Evolutionary conservation across 2,329 filamentous ascomycete genomes (phyloP), one percentile per base, ranked within the genome.

Genomic region (Stenocarpella maydis): DNA sequence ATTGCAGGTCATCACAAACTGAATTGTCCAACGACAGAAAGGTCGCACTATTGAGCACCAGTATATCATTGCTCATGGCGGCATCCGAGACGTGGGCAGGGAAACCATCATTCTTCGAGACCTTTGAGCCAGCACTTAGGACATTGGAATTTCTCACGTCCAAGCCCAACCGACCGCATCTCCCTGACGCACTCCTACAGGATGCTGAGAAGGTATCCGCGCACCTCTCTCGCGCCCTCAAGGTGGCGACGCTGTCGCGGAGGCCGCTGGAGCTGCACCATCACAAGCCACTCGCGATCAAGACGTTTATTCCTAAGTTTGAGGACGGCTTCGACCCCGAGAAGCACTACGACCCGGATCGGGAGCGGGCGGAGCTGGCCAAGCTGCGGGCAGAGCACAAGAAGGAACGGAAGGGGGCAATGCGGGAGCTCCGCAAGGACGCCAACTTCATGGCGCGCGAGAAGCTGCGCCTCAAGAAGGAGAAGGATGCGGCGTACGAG

Each of bases 291-390:
- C 87, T 97, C 3, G 91, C 96, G 26, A 97, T 98, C 84, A 95
- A 95, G 80, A 90, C 90, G 9, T 91, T 88, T 69, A 90, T 98
- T 55, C 96, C 96, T 80, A 97, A 97, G 80, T 99, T 98, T 82
- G 96, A 98, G 82, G 95, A 98, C 78, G 87, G 88, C 69, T 99
- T 94, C 87, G 96, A 97, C 80, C 96, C 96, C 3, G 90, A 92
- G 83, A 95, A 94, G 83, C 96, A 98, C 86, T 98, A 99, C 87
- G 97, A 99, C 78, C 94, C 94, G 0, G 92, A 99, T 81, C 91
- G 91, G 74, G 94, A 97, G 81, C 92, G 96, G 41, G 91, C 93
- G 26, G 94, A 98, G 77, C 82, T 92, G 71, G 90, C 90, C 77
- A 96, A 95, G 80, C 87, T 99, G 77, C 91, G 90, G 82, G 91